Evolutionary conservation across 1,139 yeast genomes (phyloP), one percentile per base, ranked within the genome.

Genomic region (Kurtzmaniella quercitrusa): DNA sequence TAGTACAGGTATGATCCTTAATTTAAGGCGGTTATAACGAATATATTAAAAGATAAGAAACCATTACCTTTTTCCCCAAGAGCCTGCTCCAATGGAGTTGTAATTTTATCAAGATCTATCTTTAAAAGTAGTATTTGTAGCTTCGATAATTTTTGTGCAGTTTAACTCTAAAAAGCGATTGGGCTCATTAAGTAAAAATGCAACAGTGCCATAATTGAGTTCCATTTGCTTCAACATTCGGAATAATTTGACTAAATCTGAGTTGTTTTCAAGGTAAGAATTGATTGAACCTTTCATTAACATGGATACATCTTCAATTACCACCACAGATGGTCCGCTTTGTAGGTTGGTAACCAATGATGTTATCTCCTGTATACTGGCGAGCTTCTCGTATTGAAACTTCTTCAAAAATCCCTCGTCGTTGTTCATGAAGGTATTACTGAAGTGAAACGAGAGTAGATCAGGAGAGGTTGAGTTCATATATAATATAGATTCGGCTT

Each of bases 381-480:
- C 44, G 3, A 51, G 46, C 39, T 48, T 48, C 10, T 49, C 51
- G 38, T 57, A 58, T 25, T 48, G 48, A 42, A 58, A 54, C 14
- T 44, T 40, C 42, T 46, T 47, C 55, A 55, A 46, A 9, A 41
- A 42, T 29, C 34, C 44, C 9, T 46, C 42, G 21, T 44, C 39
- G 3, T 38, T 11, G 23, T 48, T 40, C 38, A 55, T 48, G n/a
- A 19, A 19, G 21, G 46, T 47, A 9, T 41, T 33, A 3, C 46
- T 43, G 7, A 57, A 50, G 3, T 41, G 21, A 23, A 49, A 29
- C 36, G 45, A 50, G 10, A 58, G 42, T 21, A 41, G 43, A 33
- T 48, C 49, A 4, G 58, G 59, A 15, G 54, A 44, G 2, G 56
- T 50, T 23, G 54, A 48, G 40, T 57, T 57, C 3, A 57, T 29